Evolutionary conservation across 2,329 filamentous ascomycete species (phyloP), one percentile per base, ranked within the genome.

Genomic region (Microcyclospora tardicrescens): DNA sequence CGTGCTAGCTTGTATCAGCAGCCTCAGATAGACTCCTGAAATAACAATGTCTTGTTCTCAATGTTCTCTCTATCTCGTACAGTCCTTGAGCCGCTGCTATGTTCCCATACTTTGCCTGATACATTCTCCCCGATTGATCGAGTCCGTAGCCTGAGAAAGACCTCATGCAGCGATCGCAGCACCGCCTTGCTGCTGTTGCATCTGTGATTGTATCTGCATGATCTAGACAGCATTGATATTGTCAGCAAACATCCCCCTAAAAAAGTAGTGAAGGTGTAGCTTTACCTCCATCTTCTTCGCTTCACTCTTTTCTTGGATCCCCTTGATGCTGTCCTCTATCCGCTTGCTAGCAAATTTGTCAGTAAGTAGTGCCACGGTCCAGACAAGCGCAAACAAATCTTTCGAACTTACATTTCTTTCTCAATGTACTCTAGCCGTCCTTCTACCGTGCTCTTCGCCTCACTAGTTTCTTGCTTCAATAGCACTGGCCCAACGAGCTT

Each of bases 401-500:
- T 29, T 10, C 29, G 6, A 29, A 59, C 79, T 61, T 60, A 94
- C 86, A 96, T 91, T 59, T 98, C 89, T 55, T 89, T 84, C 48
- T 79, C 74, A 49, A 98, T 98, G 56, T 89, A 96, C 49, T 94
- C 86, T 36, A 98, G 62, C 16, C 91, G 77, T 14, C 84, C 84
- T 51, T 93, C 85, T 13, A 98, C 91, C 0, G 86, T 87, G 69
- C 84, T 81, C 48, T 86, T 78, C 0, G 91, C 91, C 60, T 98
- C 91, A 2, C 76, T 67, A 61, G 84, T 87, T 41, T 96, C 91
- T 62, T 98, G 91, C 70, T 96, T 95, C 55, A 98, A 63, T 29
- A 98, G 67, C 6, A 96, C 84, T 0, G 91, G 91, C 0, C 91
- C 91, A 34, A 94, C 78, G 32, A 95, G 76, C 65, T 96, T 98